A percentile compares a stretch with the other conserved stretches of the same genome.
phyloP scores from a whole-genome alignment of 1,284 basidiomycete genomes.

The Boletus mariae region DNA sequence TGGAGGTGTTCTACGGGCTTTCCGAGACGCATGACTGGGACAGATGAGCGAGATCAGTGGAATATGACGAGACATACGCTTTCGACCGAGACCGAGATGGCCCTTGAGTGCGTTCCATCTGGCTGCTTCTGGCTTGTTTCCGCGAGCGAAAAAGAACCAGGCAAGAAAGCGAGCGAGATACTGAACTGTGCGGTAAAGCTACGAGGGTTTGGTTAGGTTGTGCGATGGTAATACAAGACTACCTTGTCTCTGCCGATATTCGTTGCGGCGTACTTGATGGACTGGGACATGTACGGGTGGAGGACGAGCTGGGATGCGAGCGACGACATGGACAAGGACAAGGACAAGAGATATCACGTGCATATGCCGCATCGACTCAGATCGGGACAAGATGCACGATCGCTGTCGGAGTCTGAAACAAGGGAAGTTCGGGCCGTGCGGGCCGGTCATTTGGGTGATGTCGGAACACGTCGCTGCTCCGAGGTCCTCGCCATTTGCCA shows the following conservation, averaged over 20 bases:
- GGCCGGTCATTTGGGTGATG: not conserved
- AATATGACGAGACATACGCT: slow-evolving; percentile 51
- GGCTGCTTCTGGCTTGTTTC: slow-evolving; percentile 60
- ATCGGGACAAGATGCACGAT: not conserved
- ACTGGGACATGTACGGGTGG: slow-evolving; percentile 76
- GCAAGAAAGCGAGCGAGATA: slow-evolving; percentile 90
- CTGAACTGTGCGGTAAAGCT: slow-evolving; percentile 90
- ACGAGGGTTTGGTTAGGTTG: not conserved
- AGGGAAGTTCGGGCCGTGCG: not conserved
- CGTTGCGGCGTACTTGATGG: slow-evolving; percentile 74
- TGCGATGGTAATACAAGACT: not conserved
- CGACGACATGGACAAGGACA: slow-evolving; percentile 46
- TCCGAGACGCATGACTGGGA: slow-evolving; percentile 84
- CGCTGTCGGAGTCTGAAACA: not conserved
- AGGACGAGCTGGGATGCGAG: slow-evolving; percentile 76
- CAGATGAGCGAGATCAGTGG: not conserved
- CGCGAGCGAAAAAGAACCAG: slow-evolving; percentile 71
- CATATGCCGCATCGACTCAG: slow-evolving; percentile 6
- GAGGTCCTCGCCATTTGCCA: not conserved
- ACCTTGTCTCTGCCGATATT: slow-evolving; percentile 91
- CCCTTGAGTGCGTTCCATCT: slow-evolving; percentile 79
- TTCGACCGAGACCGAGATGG: slow-evolving; percentile 75
- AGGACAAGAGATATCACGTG: slow-evolving; percentile 29
- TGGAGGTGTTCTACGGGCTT: slow-evolving; percentile 96
- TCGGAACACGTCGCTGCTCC: not conserved